A percentile compares a stretch with the other conserved stretches of the same genome.
Evolutionary conservation across 192 early-diverging fungal species (phyloP).

Genomic region (Phlyctochytrium bullatum): DNA sequence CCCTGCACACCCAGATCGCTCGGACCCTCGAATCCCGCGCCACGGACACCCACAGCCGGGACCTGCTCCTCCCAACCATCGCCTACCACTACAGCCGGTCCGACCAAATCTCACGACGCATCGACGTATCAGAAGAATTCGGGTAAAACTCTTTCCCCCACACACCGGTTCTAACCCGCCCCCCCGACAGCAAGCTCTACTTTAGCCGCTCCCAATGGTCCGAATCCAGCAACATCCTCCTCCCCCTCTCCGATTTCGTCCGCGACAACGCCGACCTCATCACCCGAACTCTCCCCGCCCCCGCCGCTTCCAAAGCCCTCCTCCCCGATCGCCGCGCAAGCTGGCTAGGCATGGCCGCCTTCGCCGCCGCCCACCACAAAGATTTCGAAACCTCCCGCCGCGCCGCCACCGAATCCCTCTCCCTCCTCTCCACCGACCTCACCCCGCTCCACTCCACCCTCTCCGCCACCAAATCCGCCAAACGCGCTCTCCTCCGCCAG

Average conservation of each 20-base stretch:
- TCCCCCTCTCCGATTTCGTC: neutral
- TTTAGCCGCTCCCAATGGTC: neutral
- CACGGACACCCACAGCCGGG: neutral
- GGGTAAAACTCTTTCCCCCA: neutral
- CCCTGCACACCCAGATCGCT: neutral
- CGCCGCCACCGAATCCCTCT: no score
- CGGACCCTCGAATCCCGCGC: neutral
- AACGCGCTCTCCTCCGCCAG: no score
- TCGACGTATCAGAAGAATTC: neutral
- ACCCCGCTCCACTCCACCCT: no score
- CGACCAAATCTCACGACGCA: neutral
- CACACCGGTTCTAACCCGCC: no score
- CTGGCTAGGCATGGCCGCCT: no score
- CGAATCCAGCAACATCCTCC: neutral
- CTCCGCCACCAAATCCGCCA: no score
- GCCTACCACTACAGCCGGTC: neutral
- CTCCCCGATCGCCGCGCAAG: no score
- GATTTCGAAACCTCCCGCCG: no score
- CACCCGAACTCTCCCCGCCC: neutral
- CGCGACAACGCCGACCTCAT: neutral
- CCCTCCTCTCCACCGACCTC: no score
- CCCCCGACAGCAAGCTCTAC: neutral
- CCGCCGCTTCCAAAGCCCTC: neutral
- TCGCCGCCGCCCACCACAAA: no score
- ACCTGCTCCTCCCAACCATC: neutral